Evolutionary conservation across 176 grass and related monocot species (phyloP), one percentile per base, ranked within the genome.

Genomic region (Triticum turgidum): DNA sequence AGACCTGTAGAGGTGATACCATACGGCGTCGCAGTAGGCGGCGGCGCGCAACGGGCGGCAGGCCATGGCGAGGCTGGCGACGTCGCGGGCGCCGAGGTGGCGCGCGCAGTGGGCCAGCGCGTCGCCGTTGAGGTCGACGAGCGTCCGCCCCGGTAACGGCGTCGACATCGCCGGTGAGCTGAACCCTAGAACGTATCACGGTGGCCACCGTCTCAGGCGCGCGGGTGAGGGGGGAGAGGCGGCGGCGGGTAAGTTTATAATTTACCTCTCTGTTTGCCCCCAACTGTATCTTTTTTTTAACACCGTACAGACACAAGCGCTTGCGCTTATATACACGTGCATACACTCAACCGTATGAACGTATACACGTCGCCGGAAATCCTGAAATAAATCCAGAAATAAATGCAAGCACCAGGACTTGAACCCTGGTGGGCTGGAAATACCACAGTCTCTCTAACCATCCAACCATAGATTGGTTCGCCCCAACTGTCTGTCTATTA

Each of bases 1-100:
- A 59, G 32, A 95, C 96, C 80, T 92, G 71, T 90, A 94, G 70
- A 95, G 90, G 88, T 84, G 93, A 67, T 82, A 84, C 93, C 96
- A 95, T 54, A 98, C 78, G 62, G 84, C 69, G 80, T 95, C 96
- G 78, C 90, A 89, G 83, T 89, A 95, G 78, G 91, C 86, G 35
- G 86, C 81, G 73, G 85, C 51, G 74, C 75, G 81, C 39, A 98
- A 84, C 49, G 89, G 77, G 35, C 94, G 82, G 90, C 91, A 95
- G 83, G 71, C 76, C 88, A 94, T 88, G 76, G 96, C 42, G 51
- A 95, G 84, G 84, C 78, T 94, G 86, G 88, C 54, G 61, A 98
- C 73, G 79, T 95, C 91, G 82, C 86, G 74, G 73, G 88, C 39
- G 82, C 75, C 80, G 39, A 98, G 71, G 84, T 86, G 84, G 58